A percentile compares a stretch with the other conserved stretches of the same genome.
These are phyloP conservation scores for Globisporangium cederbergense DNA, from an alignment of 352 stramenopile species.

Conservation along the genomic window DNA sequence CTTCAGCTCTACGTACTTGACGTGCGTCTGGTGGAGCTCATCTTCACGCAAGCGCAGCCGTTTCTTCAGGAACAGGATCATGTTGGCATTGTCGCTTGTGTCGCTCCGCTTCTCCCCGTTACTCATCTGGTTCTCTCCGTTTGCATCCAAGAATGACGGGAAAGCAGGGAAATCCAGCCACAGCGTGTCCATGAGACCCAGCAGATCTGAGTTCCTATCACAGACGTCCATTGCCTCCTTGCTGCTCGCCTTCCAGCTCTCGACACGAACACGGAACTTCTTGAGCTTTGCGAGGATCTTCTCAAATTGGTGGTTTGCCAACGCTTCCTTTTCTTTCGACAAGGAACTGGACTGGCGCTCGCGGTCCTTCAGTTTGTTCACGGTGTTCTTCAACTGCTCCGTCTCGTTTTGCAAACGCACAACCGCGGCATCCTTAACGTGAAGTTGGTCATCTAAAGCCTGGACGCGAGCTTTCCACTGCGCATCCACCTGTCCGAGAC, in stretches of 20 bases:
- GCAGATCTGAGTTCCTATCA: slow-evolving; percentile 23
- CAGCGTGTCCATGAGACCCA: slow-evolving; percentile 37
- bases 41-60: slow-evolving; percentile 54
- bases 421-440: slow-evolving; percentile 30
- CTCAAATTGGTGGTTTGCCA: slow-evolving; percentile 34
- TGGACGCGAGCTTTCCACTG: slow-evolving; percentile 24
- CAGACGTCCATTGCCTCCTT: slow-evolving; percentile 39
- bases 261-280: slow-evolving; percentile 43
- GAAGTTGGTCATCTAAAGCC: slow-evolving; percentile 29
- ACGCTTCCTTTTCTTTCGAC: slow-evolving; percentile 16
- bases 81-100: slow-evolving; percentile 20
- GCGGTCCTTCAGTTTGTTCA: slow-evolving; percentile 24
- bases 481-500: slow-evolving; percentile 19
- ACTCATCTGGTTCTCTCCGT: neutral
- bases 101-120: slow-evolving; percentile 10
- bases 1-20: slow-evolving; percentile 74
- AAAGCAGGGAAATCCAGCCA: slow-evolving; percentile 63
- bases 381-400: slow-evolving; percentile 23
- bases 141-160: slow-evolving; percentile 13
- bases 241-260: slow-evolving; percentile 51
- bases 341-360: slow-evolving; percentile 11
- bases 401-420: slow-evolving; percentile 35
- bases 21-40: slow-evolving; percentile 47
- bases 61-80: slow-evolving; percentile 56
- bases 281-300: slow-evolving; percentile 35